A percentile compares a stretch with the other conserved stretches of the same genome.
Conservation (phyloP, 768 basidiomycete genomes). For the Macrolepiota fuliginosa region DNA sequence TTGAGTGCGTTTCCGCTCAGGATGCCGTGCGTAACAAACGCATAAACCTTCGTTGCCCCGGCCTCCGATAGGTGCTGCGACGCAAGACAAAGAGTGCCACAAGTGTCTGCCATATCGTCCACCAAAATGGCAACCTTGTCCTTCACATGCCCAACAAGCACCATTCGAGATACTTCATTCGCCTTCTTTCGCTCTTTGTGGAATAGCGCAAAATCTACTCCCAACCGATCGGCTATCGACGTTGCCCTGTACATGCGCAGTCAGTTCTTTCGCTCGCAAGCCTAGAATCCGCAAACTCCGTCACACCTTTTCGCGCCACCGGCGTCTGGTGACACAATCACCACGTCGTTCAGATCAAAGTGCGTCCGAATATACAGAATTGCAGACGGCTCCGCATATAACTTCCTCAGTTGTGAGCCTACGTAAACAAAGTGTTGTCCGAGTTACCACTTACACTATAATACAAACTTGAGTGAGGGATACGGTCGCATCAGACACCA, state of each 20-base stretch:
- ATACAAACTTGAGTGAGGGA: conserved; percentile 2
- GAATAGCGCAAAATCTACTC: conserved; percentile 97
- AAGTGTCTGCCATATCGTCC: conserved; percentile 99
- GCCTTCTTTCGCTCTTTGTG: conserved; percentile 99
- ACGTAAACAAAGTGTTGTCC: conserved; percentile 17
- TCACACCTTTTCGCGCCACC: conserved; percentile 94
- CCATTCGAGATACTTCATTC: conserved; percentile 92
- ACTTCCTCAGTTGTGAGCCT: conserved; percentile 37
- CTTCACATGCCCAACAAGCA: conserved; percentile 90
- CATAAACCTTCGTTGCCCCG: conserved; percentile 82
- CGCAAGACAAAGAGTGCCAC: conserved; percentile 90
- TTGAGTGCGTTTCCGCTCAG: conserved; percentile 86
- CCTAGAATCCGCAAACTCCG: conserved; percentile 5
- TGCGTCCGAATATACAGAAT: conserved; percentile 93
- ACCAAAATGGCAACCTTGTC: conserved; percentile 93
- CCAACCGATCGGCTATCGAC: conserved; percentile 92
- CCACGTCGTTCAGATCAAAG: conserved; percentile 80
- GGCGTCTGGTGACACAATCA: conserved; percentile 97
- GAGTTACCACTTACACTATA: conserved; percentile 22
- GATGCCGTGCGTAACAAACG: conserved; percentile 96
- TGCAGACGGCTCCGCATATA: conserved; percentile 94
- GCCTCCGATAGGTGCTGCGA: conserved; percentile 87
- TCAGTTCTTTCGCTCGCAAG: conserved; percentile 5
- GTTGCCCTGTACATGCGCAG: conserved; percentile 66
- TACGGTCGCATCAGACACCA: conserved; percentile 16